phyloP scores from a whole-genome alignment of 108 stramenopile genomes.

The Asterionellopsis glacialis region DNA sequence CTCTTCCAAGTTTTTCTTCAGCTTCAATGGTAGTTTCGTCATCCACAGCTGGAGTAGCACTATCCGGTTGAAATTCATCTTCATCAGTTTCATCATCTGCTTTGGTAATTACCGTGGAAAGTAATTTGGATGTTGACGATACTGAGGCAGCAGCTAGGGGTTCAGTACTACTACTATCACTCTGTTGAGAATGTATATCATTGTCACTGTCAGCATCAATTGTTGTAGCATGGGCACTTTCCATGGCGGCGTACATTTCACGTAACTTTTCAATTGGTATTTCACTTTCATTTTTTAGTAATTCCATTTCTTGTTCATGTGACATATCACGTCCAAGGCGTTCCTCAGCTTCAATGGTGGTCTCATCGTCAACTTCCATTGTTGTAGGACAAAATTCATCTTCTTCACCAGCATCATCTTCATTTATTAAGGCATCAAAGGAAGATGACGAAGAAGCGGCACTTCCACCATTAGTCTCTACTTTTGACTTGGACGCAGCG shows the following conservation, averaged over 20 bases:
- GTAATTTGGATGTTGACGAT: background rate
- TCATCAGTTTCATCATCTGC: constrained; percentile 20
- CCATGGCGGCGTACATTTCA: constrained; percentile 43
- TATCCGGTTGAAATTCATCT: constrained; percentile 28
- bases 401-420: constrained; percentile 43
- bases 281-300: constrained; percentile 44
- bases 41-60: constrained; percentile 33
- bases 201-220: background rate
- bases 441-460: background rate
- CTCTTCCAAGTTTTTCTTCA: constrained; percentile 63
- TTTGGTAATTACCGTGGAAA: background rate
- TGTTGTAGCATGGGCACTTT: background rate
- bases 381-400: constrained; percentile 30
- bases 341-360: constrained; percentile 44
- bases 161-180: background rate
- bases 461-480: background rate
- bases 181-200: background rate
- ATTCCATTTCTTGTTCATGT: constrained; percentile 38
- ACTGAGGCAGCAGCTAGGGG: background rate
- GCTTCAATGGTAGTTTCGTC: constrained; percentile 76
- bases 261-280: constrained; percentile 61
- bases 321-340: constrained; percentile 44
- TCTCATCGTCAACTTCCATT: constrained; percentile 47
- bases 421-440: constrained; percentile 5
- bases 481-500: background rate